These are phyloP conservation scores for Balakata baccata DNA, from an alignment of 345 rosid species.

Conservation along the genomic window DNA sequence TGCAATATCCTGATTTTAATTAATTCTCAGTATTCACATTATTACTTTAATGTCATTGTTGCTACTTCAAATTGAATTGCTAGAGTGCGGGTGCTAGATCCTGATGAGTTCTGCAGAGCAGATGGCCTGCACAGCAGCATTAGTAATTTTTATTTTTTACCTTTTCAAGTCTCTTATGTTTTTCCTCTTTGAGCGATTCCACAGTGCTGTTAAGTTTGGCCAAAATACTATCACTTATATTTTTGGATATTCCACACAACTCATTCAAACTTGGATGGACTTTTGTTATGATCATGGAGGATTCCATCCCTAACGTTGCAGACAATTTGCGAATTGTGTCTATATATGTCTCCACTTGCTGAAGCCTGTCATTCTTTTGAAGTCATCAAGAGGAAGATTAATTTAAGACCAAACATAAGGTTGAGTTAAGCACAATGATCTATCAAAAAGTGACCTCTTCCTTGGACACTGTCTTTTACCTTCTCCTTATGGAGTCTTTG, in stretches of 20 bases:
- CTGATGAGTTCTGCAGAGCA: constrained; percentile 2
- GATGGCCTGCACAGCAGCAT: constrained; percentile 12
- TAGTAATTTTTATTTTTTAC: constrained; percentile 51
- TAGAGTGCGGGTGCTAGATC: neutral
- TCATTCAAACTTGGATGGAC: constrained; percentile 93
- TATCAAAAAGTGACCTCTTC: neutral
- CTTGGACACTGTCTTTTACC: constrained; percentile 39
- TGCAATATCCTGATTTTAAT: constrained; percentile 2
- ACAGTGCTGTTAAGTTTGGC: constrained; percentile 74
- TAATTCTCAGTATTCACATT: constrained; percentile 3
- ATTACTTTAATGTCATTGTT: neutral
- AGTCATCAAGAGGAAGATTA: constrained; percentile 15
- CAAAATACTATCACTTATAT: constrained; percentile 78
- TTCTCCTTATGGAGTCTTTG: constrained; percentile 79
- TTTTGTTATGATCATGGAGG: constrained; percentile 92
- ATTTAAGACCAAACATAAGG: neutral
- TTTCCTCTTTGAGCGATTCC: constrained; percentile 78
- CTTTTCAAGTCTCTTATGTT: constrained; percentile 75
- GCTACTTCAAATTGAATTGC: constrained; percentile 1
- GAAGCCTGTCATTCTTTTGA: constrained; percentile 74
- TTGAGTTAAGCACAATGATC: neutral
- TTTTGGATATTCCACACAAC: constrained; percentile 84
- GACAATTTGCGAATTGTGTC: constrained; percentile 57
- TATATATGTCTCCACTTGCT: constrained; percentile 71
- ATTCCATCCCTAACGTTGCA: constrained; percentile 82